Evolutionary conservation across 2,329 filamentous ascomycete genomes (phyloP).

Genomic region (Ophiosphaerella herpotricha): DNA sequence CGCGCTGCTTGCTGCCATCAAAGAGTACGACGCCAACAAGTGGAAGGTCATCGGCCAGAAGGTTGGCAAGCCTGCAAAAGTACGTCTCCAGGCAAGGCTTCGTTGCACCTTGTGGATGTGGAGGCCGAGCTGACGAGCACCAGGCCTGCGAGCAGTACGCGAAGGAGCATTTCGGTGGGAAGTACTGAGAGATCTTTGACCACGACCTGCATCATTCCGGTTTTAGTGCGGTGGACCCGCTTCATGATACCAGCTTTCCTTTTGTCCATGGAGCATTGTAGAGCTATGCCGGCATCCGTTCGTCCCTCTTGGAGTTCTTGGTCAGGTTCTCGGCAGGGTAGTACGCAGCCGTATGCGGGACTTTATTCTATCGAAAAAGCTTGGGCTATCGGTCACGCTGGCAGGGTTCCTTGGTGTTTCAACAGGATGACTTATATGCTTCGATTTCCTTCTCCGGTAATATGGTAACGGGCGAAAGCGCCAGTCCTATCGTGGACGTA

Average conservation of each 20-base stretch:
- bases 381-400: slow-evolving; percentile 13
- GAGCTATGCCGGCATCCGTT: slow-evolving; percentile 34
- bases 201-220: slow-evolving; percentile 46
- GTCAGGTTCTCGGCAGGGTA: slow-evolving; percentile 29
- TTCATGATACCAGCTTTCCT: slow-evolving; percentile 47
- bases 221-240: slow-evolving; percentile 36
- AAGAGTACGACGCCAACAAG: slow-evolving; percentile 98
- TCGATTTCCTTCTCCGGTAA: slow-evolving; percentile 13
- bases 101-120: slow-evolving; percentile 5
- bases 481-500: slow-evolving; percentile 20
- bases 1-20: slow-evolving; percentile 88
- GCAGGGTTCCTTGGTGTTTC: slow-evolving; percentile 14
- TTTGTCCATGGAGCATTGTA: slow-evolving; percentile 36
- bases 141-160: slow-evolving; percentile 90
- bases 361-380: slow-evolving; percentile 24
- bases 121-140: slow-evolving; percentile 19
- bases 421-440: slow-evolving; percentile 7
- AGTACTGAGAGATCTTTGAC: slow-evolving; percentile 48
- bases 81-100: slow-evolving; percentile 45
- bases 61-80: slow-evolving; percentile 97
- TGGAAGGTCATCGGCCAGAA: slow-evolving; percentile 98
- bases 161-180: slow-evolving; percentile 84
- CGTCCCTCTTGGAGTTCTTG: slow-evolving; percentile 32
- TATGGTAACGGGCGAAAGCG: slow-evolving; percentile 16
- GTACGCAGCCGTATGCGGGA: slow-evolving; percentile 23